Evolutionary conservation across 768 basidiomycete species (phyloP).

Genomic region (Mycena capillaripes): DNA sequence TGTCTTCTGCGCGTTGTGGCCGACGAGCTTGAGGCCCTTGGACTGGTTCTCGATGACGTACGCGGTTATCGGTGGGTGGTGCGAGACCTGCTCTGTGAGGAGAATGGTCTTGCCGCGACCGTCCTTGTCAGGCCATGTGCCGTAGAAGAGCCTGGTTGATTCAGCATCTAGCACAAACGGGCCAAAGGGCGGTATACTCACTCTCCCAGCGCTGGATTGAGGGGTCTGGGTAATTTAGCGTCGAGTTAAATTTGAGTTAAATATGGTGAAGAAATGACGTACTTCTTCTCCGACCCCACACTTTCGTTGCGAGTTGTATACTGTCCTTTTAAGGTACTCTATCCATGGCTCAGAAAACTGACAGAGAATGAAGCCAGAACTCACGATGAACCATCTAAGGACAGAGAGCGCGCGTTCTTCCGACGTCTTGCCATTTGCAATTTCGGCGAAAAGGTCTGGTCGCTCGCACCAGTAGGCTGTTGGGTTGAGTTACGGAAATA

Average conservation of each 20-base stretch:
- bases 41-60: slow-evolving; percentile 88
- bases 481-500: slow-evolving; percentile 18
- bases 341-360: slow-evolving; percentile 6
- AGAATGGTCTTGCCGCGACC: slow-evolving; percentile 86
- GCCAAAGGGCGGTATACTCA: slow-evolving; percentile 53
- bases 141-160: slow-evolving; percentile 81
- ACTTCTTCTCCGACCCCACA: slow-evolving; percentile 99
- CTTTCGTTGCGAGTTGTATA: slow-evolving; percentile 96
- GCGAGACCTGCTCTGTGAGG: slow-evolving; percentile 96
- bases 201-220: slow-evolving; percentile 97
- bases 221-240: slow-evolving; percentile 67
- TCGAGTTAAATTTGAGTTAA: too few species aligned
- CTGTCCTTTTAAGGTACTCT: slow-evolving; percentile 95
- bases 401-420: slow-evolving; percentile 85
- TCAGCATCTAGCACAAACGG: slow-evolving; percentile 9
- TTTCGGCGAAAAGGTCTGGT: slow-evolving; percentile 89
- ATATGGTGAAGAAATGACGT: slow-evolving; percentile 41
- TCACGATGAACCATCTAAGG: slow-evolving; percentile 95
- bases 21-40: slow-evolving; percentile 83
- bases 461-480: slow-evolving; percentile 98
- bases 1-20: slow-evolving; percentile 97
- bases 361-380: slow-evolving; percentile 42
- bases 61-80: slow-evolving; percentile 91
- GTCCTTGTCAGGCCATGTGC: slow-evolving; percentile 83
- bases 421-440: slow-evolving; percentile 80